Base-by-base conservation (phyloP, 805 yeast genomes). In the Metschnikowia continentalis region DNA sequence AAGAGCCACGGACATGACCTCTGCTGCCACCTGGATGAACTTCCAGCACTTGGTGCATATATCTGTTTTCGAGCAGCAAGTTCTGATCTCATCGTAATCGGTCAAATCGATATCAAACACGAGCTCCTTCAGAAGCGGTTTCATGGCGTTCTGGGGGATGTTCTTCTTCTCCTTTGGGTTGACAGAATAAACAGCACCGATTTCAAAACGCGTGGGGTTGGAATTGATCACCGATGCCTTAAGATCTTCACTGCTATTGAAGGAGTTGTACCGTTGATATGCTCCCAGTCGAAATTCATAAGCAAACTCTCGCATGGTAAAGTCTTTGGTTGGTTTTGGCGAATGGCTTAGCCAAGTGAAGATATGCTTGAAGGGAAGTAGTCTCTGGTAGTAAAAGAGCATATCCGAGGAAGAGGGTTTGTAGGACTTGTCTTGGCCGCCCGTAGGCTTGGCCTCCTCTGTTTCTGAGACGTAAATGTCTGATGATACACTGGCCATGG, bases 71-170 rank as follows among this genome's bases (percentile, higher is more conserved):
- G 82, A 73, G 66, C 99, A 94, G 68, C 99, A 94, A 0, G 97
- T 92, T 70, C 99, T 83, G 58, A 89, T 80, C 23, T 84, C 87
- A 69, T 92, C 98, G 66, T 94, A 94, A 72, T 94, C 99, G 23
- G 97, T 94, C 76, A 94, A 82, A 84, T 94, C 99, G 57, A 94
- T 92, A 82, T 94, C 99, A 57, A 94, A 86, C 6, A 91, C 96
- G 51, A 94, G 75, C 66, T 94, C 99, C 66, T 94, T 94, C 57
- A 81, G 76, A 33, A 85, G 61, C 1, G 99, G 94, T 60, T 82
- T 84, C 84, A 90, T 81, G 20, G 88, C 86, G 32, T 77, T 77
- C 59, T 88, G 88, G 17, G 95, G 81, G 14, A 90, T 73, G 7
- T 83, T 76, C 61, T 88, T 91, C 48, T 96, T 77, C 52, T 90